Conservation (phyloP, 2,329 filamentous ascomycete species). For the Ascochyta koolunga region DNA sequence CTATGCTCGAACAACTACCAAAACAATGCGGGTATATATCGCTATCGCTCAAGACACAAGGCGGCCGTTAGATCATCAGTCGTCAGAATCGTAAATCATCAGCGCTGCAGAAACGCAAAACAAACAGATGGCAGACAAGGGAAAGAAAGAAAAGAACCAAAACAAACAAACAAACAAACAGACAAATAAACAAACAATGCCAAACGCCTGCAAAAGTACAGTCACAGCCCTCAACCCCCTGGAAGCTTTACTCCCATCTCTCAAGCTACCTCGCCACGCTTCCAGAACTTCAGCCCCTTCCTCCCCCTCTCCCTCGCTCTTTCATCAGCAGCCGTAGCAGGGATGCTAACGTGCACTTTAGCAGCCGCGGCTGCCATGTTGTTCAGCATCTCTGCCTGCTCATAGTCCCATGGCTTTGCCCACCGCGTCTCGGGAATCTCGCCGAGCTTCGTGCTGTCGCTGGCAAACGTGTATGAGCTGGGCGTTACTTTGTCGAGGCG, state of each 20-base stretch:
- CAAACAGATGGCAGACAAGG: neutral
- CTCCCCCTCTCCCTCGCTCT: conserved; percentile 17
- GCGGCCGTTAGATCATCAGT: conserved; percentile 13
- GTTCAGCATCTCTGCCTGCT: conserved; percentile 51
- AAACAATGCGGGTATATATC: conserved; percentile 16
- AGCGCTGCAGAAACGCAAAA: neutral
- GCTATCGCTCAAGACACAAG: conserved; percentile 10
- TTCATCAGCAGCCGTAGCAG: neutral
- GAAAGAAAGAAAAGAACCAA: too few relatives aligned
- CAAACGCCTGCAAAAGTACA: neutral
- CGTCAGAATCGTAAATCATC: conserved; percentile 3
- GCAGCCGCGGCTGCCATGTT: conserved; percentile 39
- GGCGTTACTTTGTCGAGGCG: conserved; percentile 46
- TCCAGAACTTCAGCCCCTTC: conserved; percentile 34
- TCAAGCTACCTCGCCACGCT: conserved; percentile 16
- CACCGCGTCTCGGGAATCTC: conserved; percentile 56
- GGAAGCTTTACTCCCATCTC: neutral
- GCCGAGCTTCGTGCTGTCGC: conserved; percentile 55
- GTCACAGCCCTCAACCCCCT: too few relatives aligned
- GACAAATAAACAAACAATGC: neutral
- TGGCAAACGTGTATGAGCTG: conserved; percentile 52
- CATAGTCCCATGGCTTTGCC: conserved; percentile 51
- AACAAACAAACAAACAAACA: neutral
- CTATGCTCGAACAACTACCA: conserved; percentile 7
- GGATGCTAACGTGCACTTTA: neutral